Conservation (phyloP, 345 rosid genomes). For the Physaria fendleri region DNA sequence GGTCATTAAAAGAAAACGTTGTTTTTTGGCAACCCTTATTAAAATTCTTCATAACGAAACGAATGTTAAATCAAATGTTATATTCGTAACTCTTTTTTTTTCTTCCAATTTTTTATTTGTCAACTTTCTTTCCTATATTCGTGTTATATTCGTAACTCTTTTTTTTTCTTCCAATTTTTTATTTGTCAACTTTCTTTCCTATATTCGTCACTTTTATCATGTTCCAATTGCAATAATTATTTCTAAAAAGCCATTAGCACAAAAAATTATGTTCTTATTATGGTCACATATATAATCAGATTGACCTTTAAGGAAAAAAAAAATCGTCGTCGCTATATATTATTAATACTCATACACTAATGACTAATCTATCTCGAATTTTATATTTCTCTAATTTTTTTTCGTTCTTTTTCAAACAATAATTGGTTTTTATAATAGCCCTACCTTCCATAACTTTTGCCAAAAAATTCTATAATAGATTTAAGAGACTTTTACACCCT, state of each 20-base stretch:
- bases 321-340: slow-evolving; percentile 7
- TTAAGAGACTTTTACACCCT: too few relatives aligned
- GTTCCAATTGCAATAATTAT: not conserved
- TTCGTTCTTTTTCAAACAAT: not conserved
- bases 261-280: not conserved
- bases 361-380: not conserved
- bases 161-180: too few relatives aligned
- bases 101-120: too few relatives aligned
- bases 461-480: too few relatives aligned
- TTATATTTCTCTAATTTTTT: not conserved
- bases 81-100: too few relatives aligned
- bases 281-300: slow-evolving; percentile 4
- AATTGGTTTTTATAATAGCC: slow-evolving; percentile 19
- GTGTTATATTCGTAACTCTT: too few relatives aligned
- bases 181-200: too few relatives aligned
- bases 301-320: slow-evolving; percentile 10
- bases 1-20: not conserved
- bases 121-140: too few relatives aligned
- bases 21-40: not conserved
- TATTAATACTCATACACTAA: not conserved
- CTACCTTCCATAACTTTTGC: slow-evolving; percentile 17
- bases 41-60: not conserved
- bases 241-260: not conserved
- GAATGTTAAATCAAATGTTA: not conserved
- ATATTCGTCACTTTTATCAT: not conserved